These are phyloP conservation scores for Trichophyton simii DNA, from an alignment of 2,329 filamentous ascomycete species.

Conservation along the genomic window DNA sequence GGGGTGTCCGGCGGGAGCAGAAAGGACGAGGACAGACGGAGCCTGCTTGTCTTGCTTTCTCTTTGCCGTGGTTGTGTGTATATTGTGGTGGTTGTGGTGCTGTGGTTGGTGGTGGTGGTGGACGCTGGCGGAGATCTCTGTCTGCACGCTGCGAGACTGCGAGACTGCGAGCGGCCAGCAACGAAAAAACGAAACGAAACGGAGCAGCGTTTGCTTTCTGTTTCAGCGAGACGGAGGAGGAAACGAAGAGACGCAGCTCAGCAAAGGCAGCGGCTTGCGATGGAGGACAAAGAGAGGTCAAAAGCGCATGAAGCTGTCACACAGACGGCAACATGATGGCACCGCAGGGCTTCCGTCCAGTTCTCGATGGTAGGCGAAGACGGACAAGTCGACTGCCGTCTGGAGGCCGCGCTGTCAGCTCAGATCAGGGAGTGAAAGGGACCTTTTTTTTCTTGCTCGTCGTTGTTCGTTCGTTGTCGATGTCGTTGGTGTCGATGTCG, in stretches of 20 bases:
- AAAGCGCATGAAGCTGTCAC: constrained; percentile 16
- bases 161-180: not conserved
- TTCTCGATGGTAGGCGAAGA: not conserved
- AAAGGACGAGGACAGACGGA: not conserved
- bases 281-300: constrained; percentile 18
- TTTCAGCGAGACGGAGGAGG: constrained; percentile 13
- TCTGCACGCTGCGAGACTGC: not conserved
- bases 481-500: not conserved
- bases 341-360: constrained; percentile 8
- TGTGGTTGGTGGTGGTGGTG: not conserved
- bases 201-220: constrained; percentile 5
- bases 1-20: not conserved
- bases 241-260: constrained; percentile 8
- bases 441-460: no score
- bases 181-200: no score
- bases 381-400: not conserved
- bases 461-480: not conserved
- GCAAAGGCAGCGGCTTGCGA: constrained; percentile 7
- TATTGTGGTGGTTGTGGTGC: not conserved
- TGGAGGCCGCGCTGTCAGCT: no score
- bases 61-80: not conserved
- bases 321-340: constrained; percentile 17
- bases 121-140: not conserved
- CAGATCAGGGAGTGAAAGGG: no score
- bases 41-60: not conserved